These are phyloP conservation scores for Sporobolomyces roseus DNA, from an alignment of 768 basidiomycete species.

Conservation along the genomic window DNA sequence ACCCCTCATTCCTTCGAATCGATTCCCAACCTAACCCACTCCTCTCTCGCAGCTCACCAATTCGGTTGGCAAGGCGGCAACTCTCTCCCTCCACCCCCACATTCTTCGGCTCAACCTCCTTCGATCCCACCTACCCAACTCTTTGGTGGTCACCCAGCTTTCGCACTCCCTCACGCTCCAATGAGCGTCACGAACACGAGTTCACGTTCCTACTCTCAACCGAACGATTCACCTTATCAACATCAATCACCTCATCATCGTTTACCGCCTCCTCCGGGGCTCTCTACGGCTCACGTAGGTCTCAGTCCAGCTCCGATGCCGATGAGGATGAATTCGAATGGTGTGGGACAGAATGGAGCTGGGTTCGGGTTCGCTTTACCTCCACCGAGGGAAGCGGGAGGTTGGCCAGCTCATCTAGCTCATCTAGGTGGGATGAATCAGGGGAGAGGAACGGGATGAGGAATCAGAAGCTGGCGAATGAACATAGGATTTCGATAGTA, in stretches of 20 bases:
- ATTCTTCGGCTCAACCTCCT: background rate
- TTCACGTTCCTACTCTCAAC: background rate
- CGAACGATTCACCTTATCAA: background rate
- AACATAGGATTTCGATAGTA: no score
- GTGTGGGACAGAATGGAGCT: no score
- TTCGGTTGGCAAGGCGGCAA: conserved; percentile 11
- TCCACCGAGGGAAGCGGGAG: background rate
- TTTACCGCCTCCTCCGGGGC: background rate
- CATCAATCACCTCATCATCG: background rate
- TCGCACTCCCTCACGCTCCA: background rate
- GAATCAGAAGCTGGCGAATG: background rate
- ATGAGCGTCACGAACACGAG: no score
- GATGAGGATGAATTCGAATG: background rate
- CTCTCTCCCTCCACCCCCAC: background rate
- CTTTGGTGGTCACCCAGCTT: background rate
- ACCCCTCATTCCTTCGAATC: conserved; percentile 27
- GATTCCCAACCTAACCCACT: conserved; percentile 30
- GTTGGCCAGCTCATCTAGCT: background rate
- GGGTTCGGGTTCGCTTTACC: no score
- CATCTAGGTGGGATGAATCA: background rate
- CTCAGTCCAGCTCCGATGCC: background rate
- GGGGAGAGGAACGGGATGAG: background rate
- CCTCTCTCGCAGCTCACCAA: conserved; percentile 9
- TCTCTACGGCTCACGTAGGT: conserved; percentile 24
- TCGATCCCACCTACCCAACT: conserved; percentile 2